These are phyloP conservation scores for Penicillium taxi DNA, from an alignment of 495 filamentous ascomycete genomes.

Conservation along the genomic window DNA sequence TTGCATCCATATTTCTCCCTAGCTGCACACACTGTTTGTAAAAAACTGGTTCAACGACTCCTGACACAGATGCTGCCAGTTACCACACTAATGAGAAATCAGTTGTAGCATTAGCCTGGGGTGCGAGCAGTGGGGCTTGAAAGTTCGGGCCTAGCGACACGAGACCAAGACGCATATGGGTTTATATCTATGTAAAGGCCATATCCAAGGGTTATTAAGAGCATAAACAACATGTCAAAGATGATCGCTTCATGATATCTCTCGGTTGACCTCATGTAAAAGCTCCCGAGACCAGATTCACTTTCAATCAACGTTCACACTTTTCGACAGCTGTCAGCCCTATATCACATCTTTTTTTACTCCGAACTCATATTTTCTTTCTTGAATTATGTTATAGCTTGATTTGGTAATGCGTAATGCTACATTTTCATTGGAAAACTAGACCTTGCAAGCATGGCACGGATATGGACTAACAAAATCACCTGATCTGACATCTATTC, in stretches of 20 bases:
- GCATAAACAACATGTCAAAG: slow-evolving; percentile 45
- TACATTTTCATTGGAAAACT: too few relatives aligned
- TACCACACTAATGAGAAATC: slow-evolving; percentile 32
- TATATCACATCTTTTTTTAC: too few relatives aligned
- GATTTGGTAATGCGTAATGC: too few relatives aligned
- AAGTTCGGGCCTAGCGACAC: slow-evolving; percentile 62
- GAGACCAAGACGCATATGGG: slow-evolving; percentile 43
- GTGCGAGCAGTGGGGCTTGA: slow-evolving; percentile 45
- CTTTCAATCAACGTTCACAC: too few relatives aligned
- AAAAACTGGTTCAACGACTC: slow-evolving; percentile 39
- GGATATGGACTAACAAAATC: too few relatives aligned
- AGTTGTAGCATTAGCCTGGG: slow-evolving; percentile 32
- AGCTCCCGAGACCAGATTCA: slow-evolving; percentile 21
- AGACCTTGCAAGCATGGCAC: too few relatives aligned
- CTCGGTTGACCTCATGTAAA: slow-evolving; percentile 25
- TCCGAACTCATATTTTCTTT: too few relatives aligned
- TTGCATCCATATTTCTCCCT: neutral
- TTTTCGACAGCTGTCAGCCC: too few relatives aligned
- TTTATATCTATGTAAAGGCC: slow-evolving; percentile 57
- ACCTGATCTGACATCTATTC: too few relatives aligned
- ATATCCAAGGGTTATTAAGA: slow-evolving; percentile 50
- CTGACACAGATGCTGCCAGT: slow-evolving; percentile 28
- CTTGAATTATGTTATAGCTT: too few relatives aligned
- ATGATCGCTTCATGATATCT: slow-evolving; percentile 38
- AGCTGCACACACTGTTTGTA: slow-evolving; percentile 2